A percentile compares a stretch with the other conserved stretches of the same genome.
Conservation (phyloP, 208 protist species). For the Crithidia fasciculata region DNA sequence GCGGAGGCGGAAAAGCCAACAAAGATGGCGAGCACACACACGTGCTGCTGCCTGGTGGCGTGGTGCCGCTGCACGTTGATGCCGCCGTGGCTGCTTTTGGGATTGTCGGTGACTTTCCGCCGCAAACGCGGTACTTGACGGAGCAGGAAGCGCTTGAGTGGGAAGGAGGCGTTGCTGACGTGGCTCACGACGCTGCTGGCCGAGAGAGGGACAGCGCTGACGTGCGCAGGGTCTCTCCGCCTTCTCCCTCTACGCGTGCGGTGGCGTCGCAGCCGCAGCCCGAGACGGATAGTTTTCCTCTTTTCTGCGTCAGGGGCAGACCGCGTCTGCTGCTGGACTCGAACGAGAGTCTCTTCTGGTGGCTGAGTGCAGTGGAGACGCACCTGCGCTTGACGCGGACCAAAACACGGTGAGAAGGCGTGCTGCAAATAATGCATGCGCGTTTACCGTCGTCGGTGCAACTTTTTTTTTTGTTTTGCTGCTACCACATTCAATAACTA, state of each 20-base stretch:
- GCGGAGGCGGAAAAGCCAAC: too few species aligned
- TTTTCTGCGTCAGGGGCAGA: conserved; percentile 45
- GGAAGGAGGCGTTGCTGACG: background rate
- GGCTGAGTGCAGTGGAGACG: conserved; percentile 53
- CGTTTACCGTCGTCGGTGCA: too few species aligned
- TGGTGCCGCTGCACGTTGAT: conserved; percentile 23
- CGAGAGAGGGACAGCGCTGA: background rate
- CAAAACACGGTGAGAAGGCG: background rate
- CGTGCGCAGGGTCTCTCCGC: background rate
- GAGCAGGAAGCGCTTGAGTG: conserved; percentile 16
- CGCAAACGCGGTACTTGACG: conserved; percentile 25
- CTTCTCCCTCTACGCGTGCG: too few species aligned
- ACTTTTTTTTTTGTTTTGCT: too few species aligned
- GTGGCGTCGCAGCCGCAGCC: too few species aligned
- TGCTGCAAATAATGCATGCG: background rate
- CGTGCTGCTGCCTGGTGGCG: conserved; percentile 29
- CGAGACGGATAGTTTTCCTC: too few species aligned
- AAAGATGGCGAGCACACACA: background rate
- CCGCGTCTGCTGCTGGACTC: conserved; percentile 43
- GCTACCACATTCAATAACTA: too few species aligned
- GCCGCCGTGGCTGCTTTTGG: conserved; percentile 14
- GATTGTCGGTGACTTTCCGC: conserved; percentile 23
- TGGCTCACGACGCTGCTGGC: background rate
- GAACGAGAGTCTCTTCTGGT: conserved; percentile 71
- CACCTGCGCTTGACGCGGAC: conserved; percentile 39